Evolutionary conservation across 495 filamentous ascomycete genomes (phyloP).

Genomic region (Parathielavia hyrcaniae): DNA sequence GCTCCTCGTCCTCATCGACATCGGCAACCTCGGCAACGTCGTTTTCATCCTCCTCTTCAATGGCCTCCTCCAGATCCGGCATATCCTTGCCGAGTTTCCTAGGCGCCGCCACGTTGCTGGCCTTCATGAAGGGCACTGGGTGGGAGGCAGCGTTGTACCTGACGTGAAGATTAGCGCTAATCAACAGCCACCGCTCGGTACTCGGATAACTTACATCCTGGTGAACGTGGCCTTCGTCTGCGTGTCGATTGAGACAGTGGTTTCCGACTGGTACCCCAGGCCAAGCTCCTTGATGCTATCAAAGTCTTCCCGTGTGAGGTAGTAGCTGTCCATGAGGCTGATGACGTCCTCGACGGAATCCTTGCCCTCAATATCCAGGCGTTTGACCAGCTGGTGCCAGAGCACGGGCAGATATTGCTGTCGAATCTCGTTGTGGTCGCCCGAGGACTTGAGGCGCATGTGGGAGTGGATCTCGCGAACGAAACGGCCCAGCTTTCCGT

Average conservation of each 20-base stretch:
- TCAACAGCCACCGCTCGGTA: conserved; percentile 1
- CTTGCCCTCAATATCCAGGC: conserved; percentile 65
- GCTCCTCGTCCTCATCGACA: conserved; percentile 60
- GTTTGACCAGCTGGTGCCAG: conserved; percentile 74
- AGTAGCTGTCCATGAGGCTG: conserved; percentile 94
- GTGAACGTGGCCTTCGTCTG: conserved; percentile 88
- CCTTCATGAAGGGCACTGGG: conserved; percentile 93
- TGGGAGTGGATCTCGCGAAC: conserved; percentile 95
- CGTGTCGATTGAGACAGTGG: conserved; percentile 67
- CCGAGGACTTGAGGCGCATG: conserved; percentile 86
- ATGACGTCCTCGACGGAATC: conserved; percentile 67
- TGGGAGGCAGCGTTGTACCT: conserved; percentile 84
- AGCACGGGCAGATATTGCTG: conserved; percentile 89
- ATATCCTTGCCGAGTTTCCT: conserved; percentile 68
- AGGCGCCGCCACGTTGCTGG: conserved; percentile 62
- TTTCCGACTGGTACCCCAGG: conserved; percentile 73
- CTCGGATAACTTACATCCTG: conserved; percentile 52
- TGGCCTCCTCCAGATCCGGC: conserved; percentile 92
- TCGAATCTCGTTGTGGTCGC: conserved; percentile 89
- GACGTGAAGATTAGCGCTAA: conserved; percentile 18
- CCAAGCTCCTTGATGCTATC: conserved; percentile 89
- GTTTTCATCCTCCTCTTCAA: conserved; percentile 84
- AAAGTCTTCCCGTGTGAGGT: conserved; percentile 90
- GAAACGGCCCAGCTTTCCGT: conserved; percentile 75
- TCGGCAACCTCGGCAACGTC: conserved; percentile 57